Evolutionary conservation across 768 basidiomycete species (phyloP).

Genomic region (Rhodosporidiobolus odoratus): DNA sequence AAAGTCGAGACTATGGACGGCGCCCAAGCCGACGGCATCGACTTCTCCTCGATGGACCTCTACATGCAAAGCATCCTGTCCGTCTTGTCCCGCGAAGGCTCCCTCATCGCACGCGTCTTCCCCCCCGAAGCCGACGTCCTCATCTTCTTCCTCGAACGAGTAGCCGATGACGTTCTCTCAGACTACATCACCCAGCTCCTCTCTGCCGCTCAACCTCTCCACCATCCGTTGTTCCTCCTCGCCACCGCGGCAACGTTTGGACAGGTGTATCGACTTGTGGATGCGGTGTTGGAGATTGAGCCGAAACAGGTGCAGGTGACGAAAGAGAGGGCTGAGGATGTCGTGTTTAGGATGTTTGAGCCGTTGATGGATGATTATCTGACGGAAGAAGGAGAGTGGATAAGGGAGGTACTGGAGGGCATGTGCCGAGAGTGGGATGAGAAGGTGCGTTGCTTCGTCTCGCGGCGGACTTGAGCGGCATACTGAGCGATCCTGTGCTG

Average conservation of each 20-base stretch:
- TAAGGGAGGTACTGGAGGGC: conserved; percentile 65
- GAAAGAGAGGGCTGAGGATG: conserved; percentile 65
- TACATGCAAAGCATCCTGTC: conserved; percentile 69
- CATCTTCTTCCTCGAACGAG: conserved; percentile 71
- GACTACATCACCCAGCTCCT: conserved; percentile 80
- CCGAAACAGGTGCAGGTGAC: conserved; percentile 51
- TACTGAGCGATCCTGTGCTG: neutral
- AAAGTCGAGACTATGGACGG: conserved; percentile 44
- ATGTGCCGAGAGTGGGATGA: conserved; percentile 77
- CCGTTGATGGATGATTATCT: conserved; percentile 96
- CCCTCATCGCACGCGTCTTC: conserved; percentile 77
- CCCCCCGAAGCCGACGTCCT: conserved; percentile 72
- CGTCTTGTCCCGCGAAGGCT: conserved; percentile 67
- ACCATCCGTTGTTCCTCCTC: conserved; percentile 66
- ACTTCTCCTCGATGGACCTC: conserved; percentile 88
- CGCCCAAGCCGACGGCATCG: conserved; percentile 53
- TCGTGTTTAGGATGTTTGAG: conserved; percentile 91
- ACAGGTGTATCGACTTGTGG: conserved; percentile 81
- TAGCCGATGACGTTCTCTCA: conserved; percentile 73
- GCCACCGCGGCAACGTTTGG: conserved; percentile 85
- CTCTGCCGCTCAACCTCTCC: conserved; percentile 67
- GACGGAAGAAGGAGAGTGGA: conserved; percentile 80
- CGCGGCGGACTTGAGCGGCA: neutral
- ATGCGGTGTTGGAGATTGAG: conserved; percentile 61
- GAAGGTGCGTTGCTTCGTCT: conserved; percentile 53